A percentile compares a stretch with the other conserved stretches of the same genome.
phyloP scores from a whole-genome alignment of 192 early-diverging fungal genomes.

The Linnemannia schmuckeri region DNA sequence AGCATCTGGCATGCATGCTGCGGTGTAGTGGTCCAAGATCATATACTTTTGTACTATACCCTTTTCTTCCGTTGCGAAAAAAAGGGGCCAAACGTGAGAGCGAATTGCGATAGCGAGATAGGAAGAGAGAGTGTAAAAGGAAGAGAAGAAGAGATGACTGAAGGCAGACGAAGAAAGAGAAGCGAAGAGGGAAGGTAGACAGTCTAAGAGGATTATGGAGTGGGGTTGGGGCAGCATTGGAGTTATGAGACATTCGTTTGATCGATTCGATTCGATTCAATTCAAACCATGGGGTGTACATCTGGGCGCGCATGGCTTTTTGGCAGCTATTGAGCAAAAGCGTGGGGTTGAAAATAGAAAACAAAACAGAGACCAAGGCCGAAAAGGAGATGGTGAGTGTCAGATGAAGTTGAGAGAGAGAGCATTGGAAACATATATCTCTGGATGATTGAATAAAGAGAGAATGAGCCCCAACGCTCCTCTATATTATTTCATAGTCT shows the following conservation, averaged over 20 bases:
- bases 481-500: not conserved
- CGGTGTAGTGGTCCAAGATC: not conserved
- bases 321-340: not conserved
- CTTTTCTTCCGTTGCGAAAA: not conserved
- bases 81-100: not conserved
- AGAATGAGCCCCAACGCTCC: not conserved
- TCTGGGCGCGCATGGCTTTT: not conserved
- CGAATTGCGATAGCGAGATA: not conserved
- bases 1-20: not conserved
- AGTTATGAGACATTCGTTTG: too few species aligned
- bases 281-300: too few species aligned
- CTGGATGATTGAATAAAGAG: not conserved
- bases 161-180: too few species aligned
- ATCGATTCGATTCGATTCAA: too few species aligned
- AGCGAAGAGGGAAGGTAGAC: too few species aligned
- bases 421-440: conserved; percentile 6
- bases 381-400: not conserved
- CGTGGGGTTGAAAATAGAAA: conserved; percentile 9
- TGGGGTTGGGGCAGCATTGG: too few species aligned
- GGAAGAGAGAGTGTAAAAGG: not conserved
- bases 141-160: not conserved
- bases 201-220: too few species aligned
- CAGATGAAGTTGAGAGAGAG: not conserved
- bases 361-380: too few species aligned
- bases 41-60: too few species aligned